Evolutionary conservation across 1,139 yeast genomes (phyloP).

Genomic region (Scheffersomyces cryptocercus): DNA sequence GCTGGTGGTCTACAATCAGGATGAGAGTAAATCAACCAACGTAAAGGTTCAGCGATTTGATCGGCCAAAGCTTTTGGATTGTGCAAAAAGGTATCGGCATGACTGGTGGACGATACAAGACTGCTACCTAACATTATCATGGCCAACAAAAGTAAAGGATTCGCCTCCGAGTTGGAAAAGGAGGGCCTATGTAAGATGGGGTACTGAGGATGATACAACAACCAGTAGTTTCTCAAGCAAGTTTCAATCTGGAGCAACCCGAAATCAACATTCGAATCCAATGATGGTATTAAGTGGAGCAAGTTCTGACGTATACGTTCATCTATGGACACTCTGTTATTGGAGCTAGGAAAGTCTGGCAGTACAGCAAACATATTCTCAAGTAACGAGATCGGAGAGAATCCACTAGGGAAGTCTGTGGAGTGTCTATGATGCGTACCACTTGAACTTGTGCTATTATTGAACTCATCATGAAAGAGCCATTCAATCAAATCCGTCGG

Average conservation of each 20-base stretch:
- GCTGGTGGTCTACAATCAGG: conserved; percentile 58
- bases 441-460: conserved; percentile 3
- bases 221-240: conserved; percentile 49
- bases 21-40: conserved; percentile 61
- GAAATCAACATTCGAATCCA: conserved; percentile 31
- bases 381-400: conserved; percentile 25
- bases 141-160: conserved; percentile 53
- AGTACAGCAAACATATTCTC: conserved; percentile 34
- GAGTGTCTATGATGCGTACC: conserved; percentile 2
- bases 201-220: conserved; percentile 58
- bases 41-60: conserved; percentile 58
- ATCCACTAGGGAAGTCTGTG: conserved; percentile 16
- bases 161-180: conserved; percentile 51
- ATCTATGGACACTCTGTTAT: conserved; percentile 22
- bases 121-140: conserved; percentile 57
- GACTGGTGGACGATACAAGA: conserved; percentile 15
- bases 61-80: conserved; percentile 23
- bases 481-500: conserved; percentile 33
- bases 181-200: conserved; percentile 65
- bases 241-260: conserved; percentile 23
- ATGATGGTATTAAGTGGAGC: conserved; percentile 31
- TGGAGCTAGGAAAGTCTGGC: conserved; percentile 31
- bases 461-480: conserved; percentile 28
- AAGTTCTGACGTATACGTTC: conserved; percentile 30
- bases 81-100: conserved; percentile 13